Evolutionary conservation across 1,139 yeast genomes (phyloP).

Genomic region (Keqinozyma sinolaborantium): DNA sequence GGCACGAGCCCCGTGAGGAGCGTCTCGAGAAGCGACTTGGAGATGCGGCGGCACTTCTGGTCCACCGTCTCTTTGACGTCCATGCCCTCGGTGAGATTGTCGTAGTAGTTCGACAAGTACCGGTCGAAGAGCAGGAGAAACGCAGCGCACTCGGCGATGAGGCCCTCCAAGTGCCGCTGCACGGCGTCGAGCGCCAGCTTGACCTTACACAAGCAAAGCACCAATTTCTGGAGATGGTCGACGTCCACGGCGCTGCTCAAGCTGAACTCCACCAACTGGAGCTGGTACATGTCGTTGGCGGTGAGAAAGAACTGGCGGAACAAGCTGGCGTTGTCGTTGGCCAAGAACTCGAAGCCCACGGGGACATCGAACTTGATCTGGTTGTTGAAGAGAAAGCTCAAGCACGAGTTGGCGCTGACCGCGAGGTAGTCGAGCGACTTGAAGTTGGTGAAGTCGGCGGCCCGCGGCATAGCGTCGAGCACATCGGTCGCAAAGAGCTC

Average conservation of each 20-base stretch:
- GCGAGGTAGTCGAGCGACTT: constrained; percentile 7
- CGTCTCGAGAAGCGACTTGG: constrained; percentile 39
- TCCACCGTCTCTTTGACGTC: constrained; percentile 10
- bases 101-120: constrained; percentile 29
- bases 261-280: constrained; percentile 13
- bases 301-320: constrained; percentile 30
- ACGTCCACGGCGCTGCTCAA: too few species aligned
- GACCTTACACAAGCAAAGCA: constrained; percentile 28
- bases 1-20: constrained; percentile 58
- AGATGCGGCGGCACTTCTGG: constrained; percentile 6
- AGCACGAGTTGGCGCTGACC: constrained; percentile 5
- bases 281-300: constrained; percentile 6
- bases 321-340: constrained; percentile 16
- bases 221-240: constrained; percentile 15
- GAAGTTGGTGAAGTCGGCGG: constrained; percentile 10
- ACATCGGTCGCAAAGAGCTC: constrained; percentile 23
- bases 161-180: constrained; percentile 30
- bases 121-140: constrained; percentile 39
- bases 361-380: constrained; percentile 18
- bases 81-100: constrained; percentile 12
- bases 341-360: constrained; percentile 10
- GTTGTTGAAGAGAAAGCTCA: constrained; percentile 24
- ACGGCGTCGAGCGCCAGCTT: constrained; percentile 28
- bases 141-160: constrained; percentile 37
- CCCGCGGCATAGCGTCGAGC: constrained; percentile 24